Base-by-base conservation (phyloP, 257 asterid species). In the Coffea eugenioides region DNA sequence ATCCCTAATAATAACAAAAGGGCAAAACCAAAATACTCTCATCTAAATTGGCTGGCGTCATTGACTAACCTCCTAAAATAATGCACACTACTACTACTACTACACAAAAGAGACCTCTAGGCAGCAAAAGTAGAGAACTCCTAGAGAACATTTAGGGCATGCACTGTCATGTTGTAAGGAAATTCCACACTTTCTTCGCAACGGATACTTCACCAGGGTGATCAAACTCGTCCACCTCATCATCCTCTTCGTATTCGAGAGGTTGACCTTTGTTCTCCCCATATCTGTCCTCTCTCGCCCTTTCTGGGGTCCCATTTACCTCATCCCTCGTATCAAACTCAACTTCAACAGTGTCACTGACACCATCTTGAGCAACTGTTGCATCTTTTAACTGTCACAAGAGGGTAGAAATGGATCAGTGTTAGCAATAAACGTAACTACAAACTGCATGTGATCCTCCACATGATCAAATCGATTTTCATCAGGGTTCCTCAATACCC, bases 141-240 rank as follows among this genome's bases (percentile, higher is more conserved):
- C 83, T 8, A 27, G 25, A 11, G 69, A 73, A 34, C 43, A 80
- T 27, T 48, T 48, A 41, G 34, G 41, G 49, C 48, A 45, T 23
- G 75, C 21, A 18, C 71, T 71, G 57, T 87, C 83, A 96, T 57
- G 97, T 94, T 41, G 94, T 90, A 82, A 96, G 92, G 81, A 96
- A 94, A 64, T 88, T 96, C 99, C 98, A 94, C 39, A 96, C 84
- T 90, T 96, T 96, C 92, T 89, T 96, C 75, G 98, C 97, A 2
- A 96, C 80, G 54, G 99, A 96, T 64, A n/a, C 92, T 88, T 96
- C 88, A 66, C 99, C 99, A 0, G 97, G 97, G 84, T 92, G 97
- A 52, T 83, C 84, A 18, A 85, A 91, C 78, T 87, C 96, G n/a
- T 88, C 92, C 9, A 83, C 95, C n/a, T 90, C 96, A 6, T 81